Evolutionary conservation across 176 grass and related monocot species (phyloP), one percentile per base, ranked within the genome.

Genomic region (Bothriochloa decipiens): DNA sequence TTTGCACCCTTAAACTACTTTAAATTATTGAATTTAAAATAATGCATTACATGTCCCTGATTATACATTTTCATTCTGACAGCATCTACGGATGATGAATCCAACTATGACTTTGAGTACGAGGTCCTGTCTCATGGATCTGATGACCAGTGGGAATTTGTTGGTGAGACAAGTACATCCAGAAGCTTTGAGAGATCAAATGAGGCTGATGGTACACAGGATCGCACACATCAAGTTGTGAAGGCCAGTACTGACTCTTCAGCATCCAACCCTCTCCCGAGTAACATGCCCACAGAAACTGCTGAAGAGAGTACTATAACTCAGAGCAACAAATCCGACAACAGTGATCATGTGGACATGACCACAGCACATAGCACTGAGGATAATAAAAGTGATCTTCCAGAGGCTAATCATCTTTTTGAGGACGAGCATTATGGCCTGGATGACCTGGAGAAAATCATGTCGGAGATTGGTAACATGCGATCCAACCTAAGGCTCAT

Each of bases 61-160:
- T 70, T 73, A 41, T 86, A 86, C 70, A 65, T 75, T 87, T 85
- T 86, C 45, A n/a, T 92, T 73, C 36, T 42, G 22, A 70, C 86
- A 99, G 96, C 87, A 90, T 90, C 88, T 71, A 89, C 93, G 7
- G 96, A 99, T 47, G 91, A 95, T 75, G 95, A 95, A 83, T 89
- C 81, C 13, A 85, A 81, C 72, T 95, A 89, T 86, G 96, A 96
- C 33, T 70, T 96, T 76, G 93, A 96, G 39, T 96, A 99, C 2
- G 93, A 99, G 43, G 90, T 90, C 25, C n/a, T 99, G 63, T 94
- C 96, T 58, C 89, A 99, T 90, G 96, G 89, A 72, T 99, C 93
- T 61, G 96, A 94, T 75, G 89, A 96, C 18, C 83, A 88, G 36
- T 99, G 96, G 91, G 84, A 94, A 58, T 83, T 77, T 17, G 18